Evolutionary conservation across 768 basidiomycete species (phyloP).

Genomic region (Candolleomyces aberdarensis): DNA sequence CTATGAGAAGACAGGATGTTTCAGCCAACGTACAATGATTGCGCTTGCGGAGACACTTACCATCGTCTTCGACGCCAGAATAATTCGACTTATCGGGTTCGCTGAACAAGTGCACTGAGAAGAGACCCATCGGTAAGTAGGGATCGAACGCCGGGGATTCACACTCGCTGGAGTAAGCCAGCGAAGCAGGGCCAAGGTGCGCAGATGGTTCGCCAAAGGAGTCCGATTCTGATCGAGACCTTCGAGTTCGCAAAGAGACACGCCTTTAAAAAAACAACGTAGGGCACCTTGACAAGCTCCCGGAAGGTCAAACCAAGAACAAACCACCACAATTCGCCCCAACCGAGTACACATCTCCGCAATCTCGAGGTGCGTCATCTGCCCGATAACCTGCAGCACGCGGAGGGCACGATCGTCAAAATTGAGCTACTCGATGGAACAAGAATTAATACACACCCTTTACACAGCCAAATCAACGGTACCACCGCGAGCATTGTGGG

Average conservation of each 20-base stretch:
- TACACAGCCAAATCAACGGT: conserved; percentile 64
- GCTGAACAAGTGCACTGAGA: conserved; percentile 76
- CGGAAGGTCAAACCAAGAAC: conserved; percentile 87
- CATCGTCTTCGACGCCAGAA: conserved; percentile 69
- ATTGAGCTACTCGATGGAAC: too few species aligned
- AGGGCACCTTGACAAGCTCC: conserved; percentile 63
- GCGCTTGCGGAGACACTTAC: conserved; percentile 32
- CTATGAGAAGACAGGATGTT: conserved; percentile 29
- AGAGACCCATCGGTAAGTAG: conserved; percentile 1
- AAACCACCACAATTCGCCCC: conserved; percentile 87
- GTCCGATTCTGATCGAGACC: conserved; percentile 27
- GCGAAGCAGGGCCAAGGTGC: conserved; percentile 75
- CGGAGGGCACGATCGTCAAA: too few species aligned
- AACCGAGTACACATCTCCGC: conserved; percentile 88
- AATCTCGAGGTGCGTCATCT: conserved; percentile 80
- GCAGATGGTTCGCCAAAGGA: conserved; percentile 74
- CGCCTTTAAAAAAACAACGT: neutral
- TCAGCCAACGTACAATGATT: neutral
- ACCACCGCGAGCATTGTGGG: conserved; percentile 88
- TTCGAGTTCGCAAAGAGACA: neutral
- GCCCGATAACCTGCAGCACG: conserved; percentile 63
- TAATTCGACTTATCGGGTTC: conserved; percentile 86
- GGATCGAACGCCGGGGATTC: neutral
- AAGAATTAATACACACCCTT: conserved; percentile 33
- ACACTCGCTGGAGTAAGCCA: conserved; percentile 71